phyloP scores from a whole-genome alignment of 2,329 filamentous ascomycete genomes.

The Trichoderma koningiopsis region DNA sequence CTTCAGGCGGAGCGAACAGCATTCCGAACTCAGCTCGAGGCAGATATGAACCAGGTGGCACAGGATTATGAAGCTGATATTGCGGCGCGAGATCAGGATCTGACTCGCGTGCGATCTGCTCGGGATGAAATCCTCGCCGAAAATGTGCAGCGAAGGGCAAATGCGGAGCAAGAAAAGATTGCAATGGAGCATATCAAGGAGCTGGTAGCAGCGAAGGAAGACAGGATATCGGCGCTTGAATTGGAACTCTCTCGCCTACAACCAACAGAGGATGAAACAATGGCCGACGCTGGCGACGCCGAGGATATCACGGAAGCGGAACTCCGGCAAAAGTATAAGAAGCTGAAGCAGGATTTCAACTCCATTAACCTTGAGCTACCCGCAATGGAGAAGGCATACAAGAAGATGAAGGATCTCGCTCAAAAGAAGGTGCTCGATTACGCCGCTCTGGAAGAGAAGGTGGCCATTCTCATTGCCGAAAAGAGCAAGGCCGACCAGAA shows the following conservation, averaged over 20 bases:
- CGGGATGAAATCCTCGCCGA: conserved; percentile 87
- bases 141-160: conserved; percentile 74
- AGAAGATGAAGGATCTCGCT: conserved; percentile 80
- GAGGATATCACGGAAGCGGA: conserved; percentile 69
- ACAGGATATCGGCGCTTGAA: conserved; percentile 79
- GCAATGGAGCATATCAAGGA: conserved; percentile 77
- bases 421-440: conserved; percentile 85
- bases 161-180: conserved; percentile 73
- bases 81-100: conserved; percentile 77
- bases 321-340: conserved; percentile 71
- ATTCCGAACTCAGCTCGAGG: conserved; percentile 79
- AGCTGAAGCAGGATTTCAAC: conserved; percentile 76
- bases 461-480: conserved; percentile 74
- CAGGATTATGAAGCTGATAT: conserved; percentile 82
- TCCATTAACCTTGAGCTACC: conserved; percentile 86
- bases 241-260: conserved; percentile 75
- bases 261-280: conserved; percentile 50
- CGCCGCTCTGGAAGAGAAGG: conserved; percentile 73
- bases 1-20: conserved; percentile 81
- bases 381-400: conserved; percentile 88
- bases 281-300: conserved; percentile 49
- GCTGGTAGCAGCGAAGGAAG: conserved; percentile 74
- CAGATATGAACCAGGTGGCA: conserved; percentile 72
- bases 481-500: conserved; percentile 98
- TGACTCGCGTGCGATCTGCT: conserved; percentile 79